Evolutionary conservation across 352 stramenopile genomes (phyloP), one percentile per base, ranked within the genome.

Genomic region (Phytophthora crassamura): DNA sequence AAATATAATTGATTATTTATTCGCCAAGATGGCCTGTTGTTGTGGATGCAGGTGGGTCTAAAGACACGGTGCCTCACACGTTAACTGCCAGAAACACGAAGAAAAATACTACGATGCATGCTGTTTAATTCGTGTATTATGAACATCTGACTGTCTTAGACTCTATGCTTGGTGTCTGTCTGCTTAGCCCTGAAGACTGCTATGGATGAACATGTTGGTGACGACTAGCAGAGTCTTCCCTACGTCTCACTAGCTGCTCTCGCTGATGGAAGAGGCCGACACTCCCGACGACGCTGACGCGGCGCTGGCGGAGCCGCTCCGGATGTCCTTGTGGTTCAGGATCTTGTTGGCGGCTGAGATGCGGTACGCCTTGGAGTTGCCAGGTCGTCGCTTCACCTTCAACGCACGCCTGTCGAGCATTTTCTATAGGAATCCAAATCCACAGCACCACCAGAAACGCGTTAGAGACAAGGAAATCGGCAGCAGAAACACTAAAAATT

Each of bases 331-430:
- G 46, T 77, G 75, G 46, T 71, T 59, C 22, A 96, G 68, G 52
- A 95, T 94, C 53, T 80, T 77, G 12, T 91, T 80, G 1, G 88
- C 88, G 2, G 85, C 88, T 7, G 89, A 76, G 52, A 97, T 96
- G 57, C 89, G 86, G 64, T 95, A 91, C 30, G 80, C 79, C 75
- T 97, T 97, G 25, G 88, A 86, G 78, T 97, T 94, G 10, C 89
- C 89, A 32, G 88, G 88, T 58, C 89, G 82, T 49, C 89, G 79
- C 74, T 89, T 95, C 35, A 99, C 92, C 78, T 98, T 98, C 34
- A 95, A 81, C 18, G 91, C 81, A 54, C 95, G 92, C 74, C 86
- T 89, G 74, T 98, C 94, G 30, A 99, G 74, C 61, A 98, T 87
- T 58, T 80, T 82, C 84, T 92, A 41, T 42, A 45, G 39, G 25